Percentiles rank a stretch among this genome's conserved stretches.
Evolutionary conservation across 2,329 filamentous ascomycete genomes (phyloP).

Genomic region (Cryphonectria japonica): DNA sequence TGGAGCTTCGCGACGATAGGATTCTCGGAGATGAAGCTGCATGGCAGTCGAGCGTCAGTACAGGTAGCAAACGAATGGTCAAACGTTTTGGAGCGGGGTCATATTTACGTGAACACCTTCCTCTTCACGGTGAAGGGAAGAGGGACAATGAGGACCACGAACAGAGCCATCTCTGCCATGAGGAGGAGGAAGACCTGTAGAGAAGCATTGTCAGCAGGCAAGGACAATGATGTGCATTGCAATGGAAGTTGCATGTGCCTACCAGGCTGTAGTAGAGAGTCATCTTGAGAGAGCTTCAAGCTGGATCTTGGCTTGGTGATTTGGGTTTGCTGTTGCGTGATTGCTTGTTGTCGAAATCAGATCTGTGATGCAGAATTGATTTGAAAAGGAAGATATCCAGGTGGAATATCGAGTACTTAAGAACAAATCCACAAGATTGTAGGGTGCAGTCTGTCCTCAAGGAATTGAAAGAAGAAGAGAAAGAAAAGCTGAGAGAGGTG

Average conservation of each 20-base stretch:
- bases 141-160: constrained; percentile 80
- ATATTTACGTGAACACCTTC: constrained; percentile 73
- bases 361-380: constrained; percentile 8
- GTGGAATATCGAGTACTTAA: not conserved
- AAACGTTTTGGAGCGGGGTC: not conserved
- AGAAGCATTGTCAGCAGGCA: constrained; percentile 34
- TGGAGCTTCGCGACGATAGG: constrained; percentile 85
- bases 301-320: not conserved
- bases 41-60: not conserved
- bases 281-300: constrained; percentile 47
- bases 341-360: not conserved
- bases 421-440: not conserved
- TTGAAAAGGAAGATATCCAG: not conserved
- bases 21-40: constrained; percentile 90
- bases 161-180: constrained; percentile 81
- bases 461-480: not conserved
- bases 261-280: constrained; percentile 63
- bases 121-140: constrained; percentile 86
- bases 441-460: not conserved
- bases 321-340: not conserved
- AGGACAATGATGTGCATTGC: constrained; percentile 4
- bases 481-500: constrained; percentile 22
- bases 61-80: constrained; percentile 3
- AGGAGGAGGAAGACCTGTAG: constrained; percentile 79
- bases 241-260: constrained; percentile 32